phyloP scores from a whole-genome alignment of 2,329 filamentous ascomycete genomes.

The Lasiodiplodia gonubiensis region DNA sequence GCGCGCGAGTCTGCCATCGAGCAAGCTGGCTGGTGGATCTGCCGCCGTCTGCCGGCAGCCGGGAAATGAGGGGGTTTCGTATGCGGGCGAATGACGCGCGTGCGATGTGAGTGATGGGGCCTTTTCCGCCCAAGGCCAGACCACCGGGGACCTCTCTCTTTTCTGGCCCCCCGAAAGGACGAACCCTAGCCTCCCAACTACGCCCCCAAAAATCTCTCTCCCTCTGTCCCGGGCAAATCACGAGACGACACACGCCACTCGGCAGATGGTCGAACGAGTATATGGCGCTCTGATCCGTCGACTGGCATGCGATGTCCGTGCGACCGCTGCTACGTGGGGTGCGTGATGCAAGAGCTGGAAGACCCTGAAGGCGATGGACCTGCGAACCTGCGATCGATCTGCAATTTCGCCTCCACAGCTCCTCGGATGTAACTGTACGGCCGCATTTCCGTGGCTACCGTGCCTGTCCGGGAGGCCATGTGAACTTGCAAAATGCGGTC shows the following conservation, averaged over 20 bases:
- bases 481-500: too few relatives aligned
- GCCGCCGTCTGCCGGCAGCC: background rate
- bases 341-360: background rate
- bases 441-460: background rate
- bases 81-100: conserved; percentile 4
- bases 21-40: background rate
- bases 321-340: background rate
- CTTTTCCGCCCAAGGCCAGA: background rate
- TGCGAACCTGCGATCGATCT: conserved; percentile 22
- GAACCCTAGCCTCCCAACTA: too few relatives aligned
- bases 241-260: conserved; percentile 5
- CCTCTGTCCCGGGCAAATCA: background rate
- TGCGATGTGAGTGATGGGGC: conserved; percentile 2
- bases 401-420: background rate
- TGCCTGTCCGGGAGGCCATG: background rate
- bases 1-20: background rate
- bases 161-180: background rate
- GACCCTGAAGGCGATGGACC: conserved; percentile 6
- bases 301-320: background rate
- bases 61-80: background rate
- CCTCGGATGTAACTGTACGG: background rate
- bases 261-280: background rate
- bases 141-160: background rate
- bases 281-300: background rate
- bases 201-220: background rate